Percentiles rank a stretch among this genome's conserved stretches.
phyloP scores from a whole-genome alignment of 306 rosid species.

The Leucaena leucocephala region DNA sequence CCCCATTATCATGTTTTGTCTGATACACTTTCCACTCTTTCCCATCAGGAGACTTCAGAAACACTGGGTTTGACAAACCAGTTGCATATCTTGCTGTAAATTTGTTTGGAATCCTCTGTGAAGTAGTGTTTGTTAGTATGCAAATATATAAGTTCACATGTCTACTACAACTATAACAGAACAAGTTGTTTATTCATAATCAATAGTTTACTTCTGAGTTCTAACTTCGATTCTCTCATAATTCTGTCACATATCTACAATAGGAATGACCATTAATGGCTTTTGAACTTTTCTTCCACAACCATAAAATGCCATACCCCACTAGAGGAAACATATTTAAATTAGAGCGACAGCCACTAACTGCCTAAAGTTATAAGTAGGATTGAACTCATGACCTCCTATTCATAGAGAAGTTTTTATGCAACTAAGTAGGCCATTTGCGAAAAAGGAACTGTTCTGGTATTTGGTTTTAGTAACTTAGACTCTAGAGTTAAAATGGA shows the following conservation, averaged over 20 bases:
- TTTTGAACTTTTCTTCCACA: neutral
- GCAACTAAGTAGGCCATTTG: too few relatives aligned
- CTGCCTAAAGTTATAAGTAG: too few relatives aligned
- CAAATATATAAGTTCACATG: neutral
- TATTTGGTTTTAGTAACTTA: neutral
- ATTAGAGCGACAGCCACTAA: too few relatives aligned
- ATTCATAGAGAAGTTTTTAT: too few relatives aligned
- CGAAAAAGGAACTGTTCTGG: neutral
- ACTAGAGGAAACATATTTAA: neutral
- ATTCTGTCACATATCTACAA: neutral
- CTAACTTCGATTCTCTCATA: neutral
- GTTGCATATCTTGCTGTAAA: neutral
- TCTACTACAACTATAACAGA: neutral
- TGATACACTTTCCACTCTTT: constrained; percentile 27
- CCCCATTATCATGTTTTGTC: constrained; percentile 8
- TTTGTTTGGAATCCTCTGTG: constrained; percentile 2
- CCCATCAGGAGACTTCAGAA: constrained; percentile 38
- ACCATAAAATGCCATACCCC: neutral
- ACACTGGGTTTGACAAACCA: constrained; percentile 2
- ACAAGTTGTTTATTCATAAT: neutral
- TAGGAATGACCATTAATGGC: neutral
- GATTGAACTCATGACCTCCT: too few relatives aligned
- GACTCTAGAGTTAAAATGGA: neutral
- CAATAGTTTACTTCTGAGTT: neutral
- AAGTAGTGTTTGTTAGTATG: neutral